Evolutionary conservation across 331 rosid genomes (phyloP).

Genomic region (Rosa hybrid): DNA sequence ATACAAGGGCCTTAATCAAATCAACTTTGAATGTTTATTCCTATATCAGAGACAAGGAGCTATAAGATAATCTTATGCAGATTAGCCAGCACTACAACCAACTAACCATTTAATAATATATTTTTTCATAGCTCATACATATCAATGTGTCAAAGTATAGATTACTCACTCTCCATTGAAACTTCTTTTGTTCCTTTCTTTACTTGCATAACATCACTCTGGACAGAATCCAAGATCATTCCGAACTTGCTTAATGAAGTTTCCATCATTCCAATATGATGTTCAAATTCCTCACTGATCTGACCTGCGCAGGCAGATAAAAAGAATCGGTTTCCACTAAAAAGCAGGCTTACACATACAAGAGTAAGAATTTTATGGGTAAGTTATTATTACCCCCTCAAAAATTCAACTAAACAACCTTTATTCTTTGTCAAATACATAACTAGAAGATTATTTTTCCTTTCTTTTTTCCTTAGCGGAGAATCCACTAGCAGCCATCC

Average conservation of each 20-base stretch:
- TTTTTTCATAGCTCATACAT: slow-evolving; percentile 18
- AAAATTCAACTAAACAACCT: neutral
- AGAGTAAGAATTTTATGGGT: slow-evolving; percentile 27
- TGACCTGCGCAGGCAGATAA: slow-evolving; percentile 57
- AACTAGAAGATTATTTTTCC: neutral
- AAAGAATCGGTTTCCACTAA: slow-evolving; percentile 7
- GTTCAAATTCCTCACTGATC: slow-evolving; percentile 78
- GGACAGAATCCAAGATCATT: slow-evolving; percentile 92
- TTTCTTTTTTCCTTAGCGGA: neutral
- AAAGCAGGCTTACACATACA: slow-evolving; percentile 11
- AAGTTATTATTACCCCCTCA: slow-evolving; percentile 5
- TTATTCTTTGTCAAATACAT: neutral
- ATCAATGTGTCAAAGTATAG: slow-evolving; percentile 13
- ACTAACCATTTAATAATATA: neutral
- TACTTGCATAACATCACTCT: slow-evolving; percentile 76
- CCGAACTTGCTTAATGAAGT: slow-evolving; percentile 77
- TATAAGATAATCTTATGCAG: neutral
- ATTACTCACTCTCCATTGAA: slow-evolving; percentile 69
- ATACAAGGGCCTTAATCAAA: no score
- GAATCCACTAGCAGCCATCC: no score
- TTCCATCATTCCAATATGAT: slow-evolving; percentile 81
- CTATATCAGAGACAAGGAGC: neutral
- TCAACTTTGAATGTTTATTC: neutral
- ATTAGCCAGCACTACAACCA: neutral
- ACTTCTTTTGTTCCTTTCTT: slow-evolving; percentile 84